phyloP scores from a whole-genome alignment of 805 yeast species.

The Cyberlindnera suaveolens region DNA sequence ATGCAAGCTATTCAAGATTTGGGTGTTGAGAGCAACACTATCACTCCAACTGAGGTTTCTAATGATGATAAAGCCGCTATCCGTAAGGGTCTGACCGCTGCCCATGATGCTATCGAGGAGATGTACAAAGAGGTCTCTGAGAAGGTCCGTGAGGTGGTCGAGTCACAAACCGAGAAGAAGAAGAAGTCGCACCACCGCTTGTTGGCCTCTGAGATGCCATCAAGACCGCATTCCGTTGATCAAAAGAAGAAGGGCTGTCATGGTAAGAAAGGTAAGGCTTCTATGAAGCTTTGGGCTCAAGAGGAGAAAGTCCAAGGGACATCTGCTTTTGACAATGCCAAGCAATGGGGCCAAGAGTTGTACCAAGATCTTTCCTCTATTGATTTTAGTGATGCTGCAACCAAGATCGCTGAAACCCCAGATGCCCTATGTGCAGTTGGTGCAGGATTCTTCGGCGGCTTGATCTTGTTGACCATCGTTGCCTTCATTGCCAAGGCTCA shows the following conservation, averaged over 20 bases:
- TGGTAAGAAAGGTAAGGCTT: neutral
- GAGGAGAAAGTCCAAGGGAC: neutral
- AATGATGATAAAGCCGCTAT: no score
- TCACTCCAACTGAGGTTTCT: neutral
- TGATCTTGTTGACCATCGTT: conserved; percentile 3
- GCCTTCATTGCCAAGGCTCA: conserved; percentile 1
- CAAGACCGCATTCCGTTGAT: neutral
- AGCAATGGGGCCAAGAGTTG: conserved; percentile 8
- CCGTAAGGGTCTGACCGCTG: neutral
- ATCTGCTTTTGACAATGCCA: conserved; percentile 2
- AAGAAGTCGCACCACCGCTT: neutral
- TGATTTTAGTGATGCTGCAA: conserved; percentile 11
- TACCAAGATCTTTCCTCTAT: conserved; percentile 11
- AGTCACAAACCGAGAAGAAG: conserved; percentile 1
- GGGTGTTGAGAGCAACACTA: neutral
- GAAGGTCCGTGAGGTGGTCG: conserved; percentile 3
- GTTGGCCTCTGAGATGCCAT: neutral
- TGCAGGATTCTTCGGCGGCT: conserved; percentile 7
- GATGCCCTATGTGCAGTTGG: conserved; percentile 10
- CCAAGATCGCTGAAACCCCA: conserved; percentile 3
- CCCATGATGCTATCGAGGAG: conserved; percentile 5
- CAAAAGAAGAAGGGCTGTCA: neutral
- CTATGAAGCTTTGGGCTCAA: neutral
- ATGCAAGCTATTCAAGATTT: conserved; percentile 1
- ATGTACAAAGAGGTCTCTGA: conserved; percentile 3